Evolutionary conservation across 495 filamentous ascomycete species (phyloP), one percentile per base, ranked within the genome.

Genomic region (Trypethelium eluteriae): DNA sequence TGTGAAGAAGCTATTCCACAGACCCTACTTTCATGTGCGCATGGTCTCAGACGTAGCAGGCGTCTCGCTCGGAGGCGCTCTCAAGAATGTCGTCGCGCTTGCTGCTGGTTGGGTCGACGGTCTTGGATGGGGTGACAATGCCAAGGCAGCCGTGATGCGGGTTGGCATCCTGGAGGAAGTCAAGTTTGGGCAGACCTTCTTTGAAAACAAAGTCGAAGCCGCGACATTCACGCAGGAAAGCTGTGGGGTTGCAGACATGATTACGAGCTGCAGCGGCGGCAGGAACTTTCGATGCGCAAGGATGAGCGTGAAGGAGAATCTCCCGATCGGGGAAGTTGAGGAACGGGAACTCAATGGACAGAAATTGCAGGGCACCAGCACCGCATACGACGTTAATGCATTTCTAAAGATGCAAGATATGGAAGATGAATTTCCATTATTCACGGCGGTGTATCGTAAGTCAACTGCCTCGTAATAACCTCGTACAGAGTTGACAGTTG

Each of bases 31-130:
- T 84, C 93, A 97, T 76, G 93, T 97, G 12, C 86, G 89, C 53
- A 87, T 98, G 73, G 88, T 96, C 16, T 88, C 82, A 39, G 95
- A 99, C 71, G 93, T 98, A 5, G 95, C 92, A 3, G 95, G 95
- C 68, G 93, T 96, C 10, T 96, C 94, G 12, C 89, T 99, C 64
- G 89, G 92, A 38, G 95, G 95, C 16, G 95, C 95, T 1, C 82
- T 99, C 64, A 99, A 99, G 80, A 99, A 99, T 79, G 89, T 99
- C 68, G 89, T 99, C 64, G 95, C 95, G 11, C 79, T 99, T 7
- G 92, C 93, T 2, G 92, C 94, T 7, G 95, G 95, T 64, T 98
- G 94, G 80, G 92, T 98, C 66, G 91, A 93, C 63, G 95, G 95
- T 18, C 84, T 93, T 69, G 92, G 93, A 67, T 99, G 95, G 95